Percentiles rank a stretch among this genome's conserved stretches.
phyloP scores from a whole-genome alignment of 2,329 filamentous ascomycete genomes.

The Stachybotrys elegans region DNA sequence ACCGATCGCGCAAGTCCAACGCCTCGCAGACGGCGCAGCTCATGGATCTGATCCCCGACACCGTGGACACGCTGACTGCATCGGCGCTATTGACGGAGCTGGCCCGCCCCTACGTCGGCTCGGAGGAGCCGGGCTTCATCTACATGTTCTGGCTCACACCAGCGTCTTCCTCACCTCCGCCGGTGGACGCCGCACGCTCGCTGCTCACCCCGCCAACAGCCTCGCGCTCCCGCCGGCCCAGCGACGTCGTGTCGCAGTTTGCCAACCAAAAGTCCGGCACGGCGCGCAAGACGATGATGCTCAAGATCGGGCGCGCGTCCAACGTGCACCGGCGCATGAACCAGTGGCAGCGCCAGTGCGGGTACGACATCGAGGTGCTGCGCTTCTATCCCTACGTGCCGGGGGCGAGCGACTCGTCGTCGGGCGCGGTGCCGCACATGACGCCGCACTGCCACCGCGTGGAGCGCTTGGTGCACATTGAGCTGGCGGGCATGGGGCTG shows the following conservation, averaged over 20 bases:
- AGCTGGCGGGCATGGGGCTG: constrained; percentile 62
- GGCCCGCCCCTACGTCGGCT: constrained; percentile 60
- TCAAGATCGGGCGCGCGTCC: constrained; percentile 62
- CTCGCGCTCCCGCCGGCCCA: constrained; percentile 39
- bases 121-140: constrained; percentile 81
- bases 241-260: constrained; percentile 51
- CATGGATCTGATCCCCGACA: constrained; percentile 59
- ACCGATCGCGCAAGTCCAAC: constrained; percentile 23
- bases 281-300: constrained; percentile 55
- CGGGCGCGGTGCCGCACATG: constrained; percentile 49
- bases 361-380: constrained; percentile 80
- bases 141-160: constrained; percentile 98
- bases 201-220: constrained; percentile 47
- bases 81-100: constrained; percentile 73
- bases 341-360: constrained; percentile 91
- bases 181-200: constrained; percentile 54
- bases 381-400: constrained; percentile 84
- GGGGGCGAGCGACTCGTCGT: constrained; percentile 26
- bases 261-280: constrained; percentile 25
- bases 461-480: constrained; percentile 84
- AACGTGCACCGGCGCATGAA: constrained; percentile 91
- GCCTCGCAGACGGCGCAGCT: constrained; percentile 24
- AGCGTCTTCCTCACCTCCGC: constrained; percentile 42
- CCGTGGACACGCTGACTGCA: constrained; percentile 61
- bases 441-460: constrained; percentile 83